Conservation (phyloP, 176 grass and related monocot species). For the Melocanna baccifera region DNA sequence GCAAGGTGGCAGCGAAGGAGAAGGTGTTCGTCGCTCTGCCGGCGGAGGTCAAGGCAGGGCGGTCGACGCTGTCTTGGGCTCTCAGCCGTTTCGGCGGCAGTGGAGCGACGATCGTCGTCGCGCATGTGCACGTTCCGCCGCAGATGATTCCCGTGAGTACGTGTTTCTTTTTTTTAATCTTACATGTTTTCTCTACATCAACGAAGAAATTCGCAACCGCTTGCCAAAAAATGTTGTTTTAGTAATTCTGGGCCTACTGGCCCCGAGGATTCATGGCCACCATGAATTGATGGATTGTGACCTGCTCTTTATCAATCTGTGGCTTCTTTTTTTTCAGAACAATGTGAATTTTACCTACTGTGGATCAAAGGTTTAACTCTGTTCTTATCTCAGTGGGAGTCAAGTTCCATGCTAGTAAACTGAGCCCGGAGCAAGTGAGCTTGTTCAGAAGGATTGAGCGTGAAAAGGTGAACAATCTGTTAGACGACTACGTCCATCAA, state of each 20-base stretch:
- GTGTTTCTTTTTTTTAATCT: constrained; percentile 14
- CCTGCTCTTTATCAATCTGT: no score
- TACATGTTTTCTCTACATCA: background rate
- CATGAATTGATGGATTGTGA: background rate
- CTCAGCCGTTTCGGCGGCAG: constrained; percentile 27
- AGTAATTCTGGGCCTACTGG: no score
- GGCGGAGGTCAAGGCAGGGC: constrained; percentile 46
- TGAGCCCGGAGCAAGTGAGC: constrained; percentile 38
- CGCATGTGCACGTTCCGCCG: constrained; percentile 67
- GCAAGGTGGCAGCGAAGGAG: background rate
- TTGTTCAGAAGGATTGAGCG: constrained; percentile 49
- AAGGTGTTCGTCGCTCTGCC: constrained; percentile 64
- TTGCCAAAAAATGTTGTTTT: background rate
- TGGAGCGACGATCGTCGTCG: constrained; percentile 49
- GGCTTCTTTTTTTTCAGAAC: background rate
- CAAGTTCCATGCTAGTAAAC: constrained; percentile 50
- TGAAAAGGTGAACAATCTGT: constrained; percentile 45
- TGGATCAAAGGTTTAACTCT: background rate
- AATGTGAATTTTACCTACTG: background rate
- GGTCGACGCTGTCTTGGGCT: constrained; percentile 57
- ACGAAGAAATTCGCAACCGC: background rate
- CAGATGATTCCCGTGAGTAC: constrained; percentile 83
- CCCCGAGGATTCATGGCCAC: background rate
- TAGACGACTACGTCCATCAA: constrained; percentile 44
- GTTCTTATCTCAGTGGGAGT: constrained; percentile 47